Percentiles rank a stretch among this genome's conserved stretches.
These are phyloP conservation scores for Carallia pectinifolia DNA, from an alignment of 345 rosid species.

Conservation along the genomic window DNA sequence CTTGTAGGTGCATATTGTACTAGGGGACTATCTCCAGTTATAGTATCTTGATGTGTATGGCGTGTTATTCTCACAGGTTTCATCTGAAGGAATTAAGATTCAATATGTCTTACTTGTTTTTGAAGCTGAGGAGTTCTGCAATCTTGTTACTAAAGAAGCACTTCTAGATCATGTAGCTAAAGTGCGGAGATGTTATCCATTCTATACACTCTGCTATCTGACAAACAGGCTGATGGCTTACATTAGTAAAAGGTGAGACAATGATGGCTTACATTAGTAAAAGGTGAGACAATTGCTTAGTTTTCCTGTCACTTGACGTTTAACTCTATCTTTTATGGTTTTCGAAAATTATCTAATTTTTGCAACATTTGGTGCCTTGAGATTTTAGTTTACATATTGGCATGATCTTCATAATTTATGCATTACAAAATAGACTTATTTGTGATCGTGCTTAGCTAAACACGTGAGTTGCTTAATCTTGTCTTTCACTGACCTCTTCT, in stretches of 20 bases:
- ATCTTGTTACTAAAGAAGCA: conserved; percentile 51
- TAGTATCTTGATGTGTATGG: background rate
- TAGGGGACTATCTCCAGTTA: background rate
- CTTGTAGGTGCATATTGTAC: background rate
- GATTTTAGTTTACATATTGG: background rate
- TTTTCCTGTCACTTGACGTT: background rate
- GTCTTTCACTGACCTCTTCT: too few species aligned
- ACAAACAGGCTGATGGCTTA: conserved; percentile 81
- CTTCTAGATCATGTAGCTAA: conserved; percentile 56
- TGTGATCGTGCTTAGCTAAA: too few species aligned
- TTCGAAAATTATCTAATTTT: conserved; percentile 3
- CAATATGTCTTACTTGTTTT: conserved; percentile 59
- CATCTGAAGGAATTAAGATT: conserved; percentile 45
- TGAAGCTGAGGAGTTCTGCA: conserved; percentile 89
- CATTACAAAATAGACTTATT: too few species aligned
- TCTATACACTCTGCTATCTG: conserved; percentile 77
- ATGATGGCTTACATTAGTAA: conserved; percentile 64
- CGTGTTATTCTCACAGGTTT: conserved; percentile 39
- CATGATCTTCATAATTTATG: background rate
- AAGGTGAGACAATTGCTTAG: conserved; percentile 42
- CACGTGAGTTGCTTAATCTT: too few species aligned
- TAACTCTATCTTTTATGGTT: background rate
- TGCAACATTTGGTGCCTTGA: background rate
- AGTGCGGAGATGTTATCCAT: conserved; percentile 65
- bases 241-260: conserved; percentile 63